A percentile compares a stretch with the other conserved stretches of the same genome.
Conservation (phyloP, 73 alveolate species). For the Effrenium voratum region DNA sequence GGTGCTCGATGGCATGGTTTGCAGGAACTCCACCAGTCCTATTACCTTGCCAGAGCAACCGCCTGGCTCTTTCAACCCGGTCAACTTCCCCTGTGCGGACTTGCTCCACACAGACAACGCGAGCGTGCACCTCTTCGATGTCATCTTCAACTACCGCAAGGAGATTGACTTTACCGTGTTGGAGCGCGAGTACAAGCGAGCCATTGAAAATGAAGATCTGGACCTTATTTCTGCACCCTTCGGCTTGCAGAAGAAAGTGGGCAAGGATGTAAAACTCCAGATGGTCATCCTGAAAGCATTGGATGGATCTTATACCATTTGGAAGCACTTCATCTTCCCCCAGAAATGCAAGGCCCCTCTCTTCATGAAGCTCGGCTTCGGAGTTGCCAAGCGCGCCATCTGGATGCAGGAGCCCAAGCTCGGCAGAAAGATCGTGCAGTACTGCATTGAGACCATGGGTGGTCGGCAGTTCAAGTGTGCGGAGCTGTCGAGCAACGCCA, state of each 20-base stretch:
- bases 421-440: constrained; percentile 24
- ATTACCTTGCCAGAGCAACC: too few relatives aligned
- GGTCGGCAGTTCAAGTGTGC: not conserved
- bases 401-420: constrained; percentile 4
- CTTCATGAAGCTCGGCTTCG: not conserved
- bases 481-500: not conserved
- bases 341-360: not conserved
- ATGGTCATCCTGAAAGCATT: not conserved
- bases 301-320: not conserved
- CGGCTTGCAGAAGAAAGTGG: not conserved
- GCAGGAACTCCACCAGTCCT: too few relatives aligned
- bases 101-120: too few relatives aligned
- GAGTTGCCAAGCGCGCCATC: not conserved
- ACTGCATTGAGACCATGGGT: constrained; percentile 15
- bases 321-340: constrained; percentile 24
- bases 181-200: too few relatives aligned
- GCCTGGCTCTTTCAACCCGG: too few relatives aligned
- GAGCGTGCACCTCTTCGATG: too few relatives aligned
- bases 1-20: too few relatives aligned
- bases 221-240: constrained; percentile 13
- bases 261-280: constrained; percentile 27
- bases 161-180: too few relatives aligned
- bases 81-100: too few relatives aligned
- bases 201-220: not conserved
- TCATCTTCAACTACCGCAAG: too few relatives aligned